Percentiles rank a stretch among this genome's conserved stretches.
Conservation (phyloP, 31 red algal species). For the Odonthalia washingtoniensis region DNA sequence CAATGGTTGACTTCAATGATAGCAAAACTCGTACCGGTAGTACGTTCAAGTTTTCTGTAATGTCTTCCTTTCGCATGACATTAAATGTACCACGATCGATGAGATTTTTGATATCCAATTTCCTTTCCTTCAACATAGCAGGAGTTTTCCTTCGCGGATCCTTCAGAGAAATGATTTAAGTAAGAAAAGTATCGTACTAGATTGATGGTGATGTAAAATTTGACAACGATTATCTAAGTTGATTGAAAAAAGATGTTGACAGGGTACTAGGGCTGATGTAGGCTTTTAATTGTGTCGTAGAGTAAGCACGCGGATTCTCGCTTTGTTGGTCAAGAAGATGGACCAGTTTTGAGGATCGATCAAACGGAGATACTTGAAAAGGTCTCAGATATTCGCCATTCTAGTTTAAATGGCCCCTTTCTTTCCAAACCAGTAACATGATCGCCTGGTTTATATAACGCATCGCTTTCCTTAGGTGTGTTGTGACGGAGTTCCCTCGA, state of each 20-base stretch:
- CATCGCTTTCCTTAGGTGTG: no score
- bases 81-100: constrained; percentile 42
- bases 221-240: not conserved
- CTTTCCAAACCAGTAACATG: no score
- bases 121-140: constrained; percentile 30
- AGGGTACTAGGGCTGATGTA: constrained; percentile 14
- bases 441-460: no score
- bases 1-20: constrained; percentile 48
- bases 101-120: constrained; percentile 20
- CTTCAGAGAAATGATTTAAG: constrained; percentile 33
- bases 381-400: no score
- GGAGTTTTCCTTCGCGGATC: constrained; percentile 27
- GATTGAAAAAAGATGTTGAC: not conserved
- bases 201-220: no score
- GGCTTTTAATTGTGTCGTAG: constrained; percentile 33
- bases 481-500: not conserved
- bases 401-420: no score
- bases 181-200: no score
- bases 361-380: no score
- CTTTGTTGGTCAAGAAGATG: no score
- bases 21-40: constrained; percentile 40
- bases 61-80: constrained; percentile 41
- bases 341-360: no score
- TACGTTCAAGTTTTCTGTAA: constrained; percentile 45
- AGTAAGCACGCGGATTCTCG: not conserved